A percentile compares a stretch with the other conserved stretches of the same genome.
These are phyloP conservation scores for Colletotrichum sp. DNA, from an alignment of 2,329 filamentous ascomycete genomes.

Conservation along the genomic window DNA sequence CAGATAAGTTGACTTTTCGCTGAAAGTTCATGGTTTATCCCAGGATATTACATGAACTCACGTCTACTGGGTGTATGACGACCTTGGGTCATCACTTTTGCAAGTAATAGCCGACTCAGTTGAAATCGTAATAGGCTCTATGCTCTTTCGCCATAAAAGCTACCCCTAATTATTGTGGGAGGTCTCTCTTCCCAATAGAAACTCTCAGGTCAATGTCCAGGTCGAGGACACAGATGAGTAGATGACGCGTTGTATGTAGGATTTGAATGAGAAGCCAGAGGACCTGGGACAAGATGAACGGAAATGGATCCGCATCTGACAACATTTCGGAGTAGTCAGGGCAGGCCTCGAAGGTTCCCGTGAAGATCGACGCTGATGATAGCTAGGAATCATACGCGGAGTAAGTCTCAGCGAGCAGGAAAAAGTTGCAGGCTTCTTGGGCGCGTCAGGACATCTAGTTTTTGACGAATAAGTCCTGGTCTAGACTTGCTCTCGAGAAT, in stretches of 20 bases:
- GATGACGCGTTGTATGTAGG: not conserved
- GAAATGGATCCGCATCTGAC: not conserved
- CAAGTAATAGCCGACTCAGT: not conserved
- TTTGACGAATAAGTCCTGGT: not conserved
- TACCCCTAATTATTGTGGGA: not conserved
- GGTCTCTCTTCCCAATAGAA: not conserved
- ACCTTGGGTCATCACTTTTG: not conserved
- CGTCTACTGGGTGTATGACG: not conserved
- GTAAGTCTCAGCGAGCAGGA: not conserved
- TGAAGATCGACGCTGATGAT: not conserved
- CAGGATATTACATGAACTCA: not conserved
- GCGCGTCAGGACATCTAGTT: not conserved
- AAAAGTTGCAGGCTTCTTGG: not conserved
- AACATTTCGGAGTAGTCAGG: not conserved
- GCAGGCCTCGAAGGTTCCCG: not conserved
- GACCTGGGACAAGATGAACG: not conserved
- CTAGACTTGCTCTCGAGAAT: not conserved
- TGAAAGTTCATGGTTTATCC: not conserved
- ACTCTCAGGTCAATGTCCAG: not conserved
- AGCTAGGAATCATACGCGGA: not conserved
- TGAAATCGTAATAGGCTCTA: not conserved
- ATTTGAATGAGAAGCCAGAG: not conserved
- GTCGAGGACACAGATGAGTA: not conserved
- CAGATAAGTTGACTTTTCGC: not conserved
- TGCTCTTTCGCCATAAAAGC: too few relatives aligned